Evolutionary conservation across 2,329 filamentous ascomycete genomes (phyloP).

Genomic region (Cladosporium phlei): DNA sequence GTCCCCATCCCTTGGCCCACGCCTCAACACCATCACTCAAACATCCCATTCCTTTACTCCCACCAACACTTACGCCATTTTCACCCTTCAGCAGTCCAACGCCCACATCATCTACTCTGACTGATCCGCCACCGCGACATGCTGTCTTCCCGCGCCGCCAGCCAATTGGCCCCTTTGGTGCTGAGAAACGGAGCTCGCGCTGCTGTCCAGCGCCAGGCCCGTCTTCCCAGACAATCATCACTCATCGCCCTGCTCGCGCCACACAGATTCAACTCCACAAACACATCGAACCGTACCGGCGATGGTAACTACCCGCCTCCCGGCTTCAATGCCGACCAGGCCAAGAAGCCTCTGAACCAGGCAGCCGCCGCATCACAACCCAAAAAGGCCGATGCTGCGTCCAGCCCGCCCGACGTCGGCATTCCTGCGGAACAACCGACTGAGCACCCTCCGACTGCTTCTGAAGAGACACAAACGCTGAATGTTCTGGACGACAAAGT

Average conservation of each 20-base stretch:
- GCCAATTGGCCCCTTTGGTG: conserved; percentile 44
- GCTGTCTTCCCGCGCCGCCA: conserved; percentile 42
- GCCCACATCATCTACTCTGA: too few species aligned
- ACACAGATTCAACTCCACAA: conserved; percentile 49
- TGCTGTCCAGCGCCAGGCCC: conserved; percentile 36
- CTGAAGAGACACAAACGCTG: conserved; percentile 48
- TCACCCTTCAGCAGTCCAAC: too few species aligned
- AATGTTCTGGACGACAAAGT: conserved; percentile 57
- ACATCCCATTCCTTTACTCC: too few species aligned
- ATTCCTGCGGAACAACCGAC: conserved; percentile 39
- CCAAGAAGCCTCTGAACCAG: conserved; percentile 72
- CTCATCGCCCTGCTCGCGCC: conserved; percentile 57
- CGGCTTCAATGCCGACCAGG: conserved; percentile 84
- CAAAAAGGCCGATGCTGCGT: conserved; percentile 19
- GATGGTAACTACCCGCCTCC: conserved; percentile 64
- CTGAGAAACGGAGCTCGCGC: conserved; percentile 42
- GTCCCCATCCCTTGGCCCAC: too few species aligned
- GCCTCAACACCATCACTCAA: too few species aligned
- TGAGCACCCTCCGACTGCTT: conserved; percentile 43
- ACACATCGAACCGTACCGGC: conserved; percentile 45
- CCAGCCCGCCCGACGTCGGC: conserved; percentile 24
- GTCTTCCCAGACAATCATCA: conserved; percentile 48
- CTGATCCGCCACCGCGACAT: conserved; percentile 31
- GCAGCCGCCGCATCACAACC: conserved; percentile 23
- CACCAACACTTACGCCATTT: too few species aligned